Evolutionary conservation across 768 basidiomycete species (phyloP), one percentile per base, ranked within the genome.

Genomic region (Coprinopsis cinerea): DNA sequence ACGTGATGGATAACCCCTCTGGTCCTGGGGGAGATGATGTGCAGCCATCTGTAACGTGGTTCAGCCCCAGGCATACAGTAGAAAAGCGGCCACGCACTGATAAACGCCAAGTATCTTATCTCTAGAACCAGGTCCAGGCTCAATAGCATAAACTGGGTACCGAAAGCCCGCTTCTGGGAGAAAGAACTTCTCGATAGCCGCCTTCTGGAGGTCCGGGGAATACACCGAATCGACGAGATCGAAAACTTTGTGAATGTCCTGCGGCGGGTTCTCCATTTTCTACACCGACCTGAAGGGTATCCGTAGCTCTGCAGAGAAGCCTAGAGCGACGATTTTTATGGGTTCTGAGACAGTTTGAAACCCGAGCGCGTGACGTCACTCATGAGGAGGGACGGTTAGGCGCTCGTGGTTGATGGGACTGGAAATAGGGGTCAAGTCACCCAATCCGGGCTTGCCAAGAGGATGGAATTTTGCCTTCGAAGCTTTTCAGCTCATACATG

Each of bases 41-140:
- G 77, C 54, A 78, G 78, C 79, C 78, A 83, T 54, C 77, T 78
- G 47, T 14, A n/a, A n/a, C 15, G 26, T 15, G 7, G 20, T 18
- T 0, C 25, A 30, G 11, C n/a, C 35, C 41, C 18, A 50, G 5
- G 15, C 15, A 30, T 13, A 15, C 27, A 26, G 32, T 4, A 15
- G 18, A 5, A 14, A 26, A 20, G 6, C 17, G 7, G 7, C 18
- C 11, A 61, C 72, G 23, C 48, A 77, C 72, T 80, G 78, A 61
- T 77, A 81, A 22, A 82, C 66, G 9, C 67, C 76, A 0, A 83
- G 65, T 17, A 83, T 66, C 15, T 64, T 61, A 18, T 77, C 74
- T 41, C 81, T 68, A 10, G 79, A 79, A 30, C 66, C 64, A 20
- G 71, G 67, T 1, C 57, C 69, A 5, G 71, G 61, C 2, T 59